Evolutionary conservation across 2,329 filamentous ascomycete species (phyloP).

Genomic region (Colletotrichum destructivum): DNA sequence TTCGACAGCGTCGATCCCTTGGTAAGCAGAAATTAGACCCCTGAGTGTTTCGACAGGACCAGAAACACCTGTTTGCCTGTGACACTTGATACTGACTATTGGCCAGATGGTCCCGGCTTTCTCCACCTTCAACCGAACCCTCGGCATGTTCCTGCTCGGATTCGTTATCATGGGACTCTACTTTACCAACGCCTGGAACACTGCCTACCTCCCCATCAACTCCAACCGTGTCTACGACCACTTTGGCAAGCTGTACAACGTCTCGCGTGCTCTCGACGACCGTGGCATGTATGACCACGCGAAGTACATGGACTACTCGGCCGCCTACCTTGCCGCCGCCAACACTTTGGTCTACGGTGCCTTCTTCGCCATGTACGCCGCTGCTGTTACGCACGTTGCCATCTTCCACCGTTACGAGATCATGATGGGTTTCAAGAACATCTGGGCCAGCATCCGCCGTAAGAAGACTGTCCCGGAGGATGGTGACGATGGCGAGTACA

Average conservation of each 20-base stretch:
- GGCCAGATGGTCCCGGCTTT: conserved; percentile 53
- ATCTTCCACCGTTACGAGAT: conserved; percentile 52
- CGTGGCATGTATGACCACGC: conserved; percentile 54
- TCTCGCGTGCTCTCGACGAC: conserved; percentile 52
- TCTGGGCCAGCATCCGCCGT: conserved; percentile 46
- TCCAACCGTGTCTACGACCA: conserved; percentile 58
- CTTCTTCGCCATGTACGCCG: conserved; percentile 50
- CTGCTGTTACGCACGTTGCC: conserved; percentile 49
- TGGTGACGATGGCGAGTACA: conserved; percentile 55
- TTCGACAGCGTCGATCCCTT: conserved; percentile 45
- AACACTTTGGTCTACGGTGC: conserved; percentile 51
- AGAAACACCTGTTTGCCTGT: not conserved
- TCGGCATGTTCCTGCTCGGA: conserved; percentile 49
- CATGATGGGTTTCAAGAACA: conserved; percentile 45
- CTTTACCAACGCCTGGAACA: conserved; percentile 54
- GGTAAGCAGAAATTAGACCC: not conserved
- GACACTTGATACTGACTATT: not conserved
- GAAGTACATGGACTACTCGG: conserved; percentile 53
- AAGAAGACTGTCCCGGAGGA: conserved; percentile 45
- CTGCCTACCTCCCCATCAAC: conserved; percentile 58
- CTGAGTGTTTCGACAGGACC: not conserved
- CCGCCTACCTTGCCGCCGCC: conserved; percentile 45
- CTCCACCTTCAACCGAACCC: conserved; percentile 53
- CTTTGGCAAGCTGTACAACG: conserved; percentile 56
- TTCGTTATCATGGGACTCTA: conserved; percentile 51